Percentiles rank a stretch among this genome's conserved stretches.
Evolutionary conservation across 345 rosid species (phyloP).

Genomic region (Erodium maritimum): DNA sequence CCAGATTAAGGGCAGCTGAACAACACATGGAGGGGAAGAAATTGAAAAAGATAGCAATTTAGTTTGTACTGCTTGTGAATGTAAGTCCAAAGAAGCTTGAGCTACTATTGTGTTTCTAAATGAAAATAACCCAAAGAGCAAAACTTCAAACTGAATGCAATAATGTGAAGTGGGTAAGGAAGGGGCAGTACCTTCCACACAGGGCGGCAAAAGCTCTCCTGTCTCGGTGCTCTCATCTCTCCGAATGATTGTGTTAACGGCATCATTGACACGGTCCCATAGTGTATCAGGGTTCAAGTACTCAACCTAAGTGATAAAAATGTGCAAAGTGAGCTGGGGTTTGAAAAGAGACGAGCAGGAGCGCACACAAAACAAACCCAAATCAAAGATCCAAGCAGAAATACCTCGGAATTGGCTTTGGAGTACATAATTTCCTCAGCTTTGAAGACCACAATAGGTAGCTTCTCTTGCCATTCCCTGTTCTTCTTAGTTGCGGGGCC

Average conservation of each 20-base stretch:
- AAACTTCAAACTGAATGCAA: constrained; percentile 1
- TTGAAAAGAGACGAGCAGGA: background rate
- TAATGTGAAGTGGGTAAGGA: background rate
- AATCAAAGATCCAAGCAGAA: background rate
- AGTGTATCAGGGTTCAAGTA: constrained; percentile 51
- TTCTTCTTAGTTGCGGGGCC: constrained; percentile 44
- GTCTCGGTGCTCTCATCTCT: constrained; percentile 50
- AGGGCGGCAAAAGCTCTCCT: constrained; percentile 55
- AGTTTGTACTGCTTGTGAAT: too few species aligned
- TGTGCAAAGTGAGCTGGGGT: constrained; percentile 8
- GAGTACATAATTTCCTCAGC: constrained; percentile 67
- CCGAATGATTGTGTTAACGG: constrained; percentile 51
- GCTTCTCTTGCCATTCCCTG: constrained; percentile 72
- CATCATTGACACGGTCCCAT: constrained; percentile 47
- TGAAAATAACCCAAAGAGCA: constrained; percentile 3
- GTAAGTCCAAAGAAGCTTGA: too few species aligned
- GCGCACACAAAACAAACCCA: background rate
- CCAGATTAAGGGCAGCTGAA: constrained; percentile 64
- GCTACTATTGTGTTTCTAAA: too few species aligned
- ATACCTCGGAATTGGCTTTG: constrained; percentile 65
- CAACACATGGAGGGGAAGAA: background rate
- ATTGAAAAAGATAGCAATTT: constrained; percentile 4
- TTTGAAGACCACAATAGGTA: constrained; percentile 59
- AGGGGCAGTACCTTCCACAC: constrained; percentile 53
- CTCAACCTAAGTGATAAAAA: constrained; percentile 34